Conservation (phyloP, 2,329 filamentous ascomycete genomes). For the Hymenoscyphus repandus region DNA sequence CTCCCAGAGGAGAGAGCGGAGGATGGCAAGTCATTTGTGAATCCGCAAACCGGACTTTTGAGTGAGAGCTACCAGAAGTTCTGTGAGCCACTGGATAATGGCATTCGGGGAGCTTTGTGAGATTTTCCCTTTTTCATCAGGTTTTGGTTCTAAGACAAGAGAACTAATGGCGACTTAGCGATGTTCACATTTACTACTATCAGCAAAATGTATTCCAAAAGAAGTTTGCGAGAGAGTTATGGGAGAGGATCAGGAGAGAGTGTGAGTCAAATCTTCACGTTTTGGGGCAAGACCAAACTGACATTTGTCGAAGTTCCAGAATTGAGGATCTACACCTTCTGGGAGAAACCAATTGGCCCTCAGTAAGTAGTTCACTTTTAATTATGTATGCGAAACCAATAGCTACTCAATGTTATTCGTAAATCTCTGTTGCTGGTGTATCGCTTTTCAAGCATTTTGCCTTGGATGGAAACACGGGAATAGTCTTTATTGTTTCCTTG, state of each 20-base stretch:
- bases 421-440: not conserved
- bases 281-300: not conserved
- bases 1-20: slow-evolving; percentile 41
- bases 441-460: not conserved
- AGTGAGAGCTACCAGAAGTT: slow-evolving; percentile 71
- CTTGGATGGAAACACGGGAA: too few species aligned
- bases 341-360: slow-evolving; percentile 72
- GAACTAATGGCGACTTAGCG: slow-evolving; percentile 38
- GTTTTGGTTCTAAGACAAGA: not conserved
- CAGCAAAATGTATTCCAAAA: slow-evolving; percentile 57
- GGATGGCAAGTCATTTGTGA: slow-evolving; percentile 74
- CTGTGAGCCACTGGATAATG: slow-evolving; percentile 60
- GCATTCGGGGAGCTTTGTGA: slow-evolving; percentile 65
- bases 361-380: slow-evolving; percentile 39
- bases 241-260: slow-evolving; percentile 74
- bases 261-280: slow-evolving; percentile 45
- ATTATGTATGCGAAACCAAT: not conserved
- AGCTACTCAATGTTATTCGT: too few species aligned
- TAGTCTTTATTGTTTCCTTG: too few species aligned
- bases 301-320: slow-evolving; percentile 61
- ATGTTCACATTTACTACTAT: slow-evolving; percentile 82
- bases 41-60: slow-evolving; percentile 53
- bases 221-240: slow-evolving; percentile 65
- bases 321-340: slow-evolving; percentile 73
- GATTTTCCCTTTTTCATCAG: slow-evolving; percentile 24